Percentiles rank a stretch among this genome's conserved stretches.
phyloP scores from a whole-genome alignment of 495 filamentous ascomycete species.

The Lasiosphaeria miniovina region DNA sequence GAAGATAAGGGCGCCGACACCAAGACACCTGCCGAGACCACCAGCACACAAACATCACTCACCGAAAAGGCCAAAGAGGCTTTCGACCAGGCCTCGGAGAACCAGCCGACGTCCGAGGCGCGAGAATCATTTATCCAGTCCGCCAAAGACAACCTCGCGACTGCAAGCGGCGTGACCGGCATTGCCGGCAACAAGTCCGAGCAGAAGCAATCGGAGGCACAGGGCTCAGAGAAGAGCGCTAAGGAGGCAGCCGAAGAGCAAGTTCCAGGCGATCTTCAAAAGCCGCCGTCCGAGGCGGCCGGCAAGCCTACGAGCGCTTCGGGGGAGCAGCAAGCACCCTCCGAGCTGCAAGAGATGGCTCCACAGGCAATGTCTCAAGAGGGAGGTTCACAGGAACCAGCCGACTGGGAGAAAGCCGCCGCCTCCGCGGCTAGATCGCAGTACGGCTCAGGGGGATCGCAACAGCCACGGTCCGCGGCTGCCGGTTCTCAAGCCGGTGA shows the following conservation, averaged over 20 bases:
- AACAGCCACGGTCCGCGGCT: too few species aligned
- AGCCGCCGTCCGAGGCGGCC: neutral
- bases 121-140: conserved; percentile 24
- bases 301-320: too few species aligned
- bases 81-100: conserved; percentile 28
- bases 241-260: neutral
- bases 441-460: too few species aligned
- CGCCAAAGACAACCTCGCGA: conserved; percentile 11
- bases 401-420: neutral
- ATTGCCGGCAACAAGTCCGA: conserved; percentile 9
- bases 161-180: conserved; percentile 1
- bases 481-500: too few species aligned
- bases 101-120: conserved; percentile 25
- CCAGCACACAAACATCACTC: conserved; percentile 7
- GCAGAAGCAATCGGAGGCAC: neutral
- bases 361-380: neutral
- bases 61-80: conserved; percentile 29
- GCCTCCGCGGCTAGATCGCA: too few species aligned
- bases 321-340: neutral
- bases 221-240: neutral
- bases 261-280: neutral
- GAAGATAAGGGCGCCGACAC: conserved; percentile 6
- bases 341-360: neutral
- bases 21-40: neutral
- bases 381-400: neutral